These are phyloP conservation scores for Clonostachys rhizophaga DNA, from an alignment of 2,329 filamentous ascomycete genomes.

Conservation along the genomic window DNA sequence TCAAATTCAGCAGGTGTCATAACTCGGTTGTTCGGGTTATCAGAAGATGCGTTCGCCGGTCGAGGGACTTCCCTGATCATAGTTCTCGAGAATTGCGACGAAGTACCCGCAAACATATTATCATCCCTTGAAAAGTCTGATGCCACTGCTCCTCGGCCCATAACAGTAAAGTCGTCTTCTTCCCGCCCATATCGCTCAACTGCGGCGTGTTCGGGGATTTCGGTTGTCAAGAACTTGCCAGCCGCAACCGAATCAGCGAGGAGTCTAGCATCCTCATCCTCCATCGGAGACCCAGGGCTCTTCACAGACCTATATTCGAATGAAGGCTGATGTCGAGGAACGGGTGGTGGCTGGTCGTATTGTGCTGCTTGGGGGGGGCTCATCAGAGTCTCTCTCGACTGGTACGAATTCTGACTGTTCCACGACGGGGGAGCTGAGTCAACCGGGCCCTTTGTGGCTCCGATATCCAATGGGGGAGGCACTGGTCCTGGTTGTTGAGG, in stretches of 20 bases:
- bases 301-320: conserved; percentile 20
- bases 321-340: conserved; percentile 30
- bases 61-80: conserved; percentile 32
- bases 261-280: conserved; percentile 49
- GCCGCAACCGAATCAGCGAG: conserved; percentile 47
- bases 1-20: conserved; percentile 92
- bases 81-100: conserved; percentile 27
- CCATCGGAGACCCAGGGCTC: conserved; percentile 28
- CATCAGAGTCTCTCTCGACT: conserved; percentile 42
- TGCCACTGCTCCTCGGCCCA: conserved; percentile 16
- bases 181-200: conserved; percentile 27
- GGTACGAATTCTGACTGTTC: conserved; percentile 35
- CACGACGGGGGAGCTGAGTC: conserved; percentile 43
- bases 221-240: conserved; percentile 29
- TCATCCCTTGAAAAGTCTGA: conserved; percentile 37
- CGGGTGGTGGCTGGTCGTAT: conserved; percentile 29
- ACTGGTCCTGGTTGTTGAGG: conserved; percentile 35
- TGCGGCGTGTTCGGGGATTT: conserved; percentile 2
- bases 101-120: conserved; percentile 48
- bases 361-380: conserved; percentile 21
- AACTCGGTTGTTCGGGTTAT: conserved; percentile 54
- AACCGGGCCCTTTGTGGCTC: conserved; percentile 25
- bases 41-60: not conserved
- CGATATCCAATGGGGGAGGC: conserved; percentile 39
- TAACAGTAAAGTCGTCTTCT: conserved; percentile 30